Percentiles rank a stretch among this genome's conserved stretches.
phyloP scores from a whole-genome alignment of 129 eudicot genomes.

The Cynara cardunculus region DNA sequence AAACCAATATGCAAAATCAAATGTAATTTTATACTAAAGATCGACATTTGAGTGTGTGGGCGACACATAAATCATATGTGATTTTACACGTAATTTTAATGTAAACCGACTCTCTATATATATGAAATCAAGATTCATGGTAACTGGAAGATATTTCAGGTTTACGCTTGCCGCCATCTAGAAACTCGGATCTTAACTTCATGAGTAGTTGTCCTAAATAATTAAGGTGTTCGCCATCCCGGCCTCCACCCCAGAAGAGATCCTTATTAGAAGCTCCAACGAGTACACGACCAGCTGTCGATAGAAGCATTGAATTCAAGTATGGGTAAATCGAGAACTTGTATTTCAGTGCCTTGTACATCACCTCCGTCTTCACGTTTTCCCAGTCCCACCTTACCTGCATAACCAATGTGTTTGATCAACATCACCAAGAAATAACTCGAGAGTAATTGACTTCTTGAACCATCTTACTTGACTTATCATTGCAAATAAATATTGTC shows the following conservation, averaged over 20 bases:
- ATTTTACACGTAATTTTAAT: too few relatives aligned
- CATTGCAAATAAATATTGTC: not conserved
- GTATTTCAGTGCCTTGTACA: conserved; percentile 87
- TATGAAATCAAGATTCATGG: conserved; percentile 1
- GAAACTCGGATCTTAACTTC: conserved; percentile 84
- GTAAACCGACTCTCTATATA: not conserved
- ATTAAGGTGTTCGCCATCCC: conserved; percentile 93
- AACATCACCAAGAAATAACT: not conserved
- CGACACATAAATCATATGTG: too few relatives aligned
- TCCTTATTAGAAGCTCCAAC: conserved; percentile 99
- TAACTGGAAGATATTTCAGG: conserved; percentile 17
- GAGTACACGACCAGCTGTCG: conserved; percentile 75
- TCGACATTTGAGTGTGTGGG: too few relatives aligned
- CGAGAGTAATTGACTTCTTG: not conserved
- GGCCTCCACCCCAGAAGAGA: conserved; percentile 97
- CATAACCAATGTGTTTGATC: conserved; percentile 14
- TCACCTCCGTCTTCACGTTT: conserved; percentile 56
- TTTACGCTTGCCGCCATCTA: conserved; percentile 40
- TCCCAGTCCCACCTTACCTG: conserved; percentile 89
- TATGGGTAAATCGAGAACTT: conserved; percentile 78
- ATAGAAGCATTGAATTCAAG: conserved; percentile 66
- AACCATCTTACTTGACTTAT: not conserved
- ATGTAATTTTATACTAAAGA: too few relatives aligned
- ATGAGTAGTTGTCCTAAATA: conserved; percentile 85
- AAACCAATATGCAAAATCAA: too few relatives aligned